Evolutionary conservation across 2,329 filamentous ascomycete genomes (phyloP).

Genomic region (Neonectria sp.): DNA sequence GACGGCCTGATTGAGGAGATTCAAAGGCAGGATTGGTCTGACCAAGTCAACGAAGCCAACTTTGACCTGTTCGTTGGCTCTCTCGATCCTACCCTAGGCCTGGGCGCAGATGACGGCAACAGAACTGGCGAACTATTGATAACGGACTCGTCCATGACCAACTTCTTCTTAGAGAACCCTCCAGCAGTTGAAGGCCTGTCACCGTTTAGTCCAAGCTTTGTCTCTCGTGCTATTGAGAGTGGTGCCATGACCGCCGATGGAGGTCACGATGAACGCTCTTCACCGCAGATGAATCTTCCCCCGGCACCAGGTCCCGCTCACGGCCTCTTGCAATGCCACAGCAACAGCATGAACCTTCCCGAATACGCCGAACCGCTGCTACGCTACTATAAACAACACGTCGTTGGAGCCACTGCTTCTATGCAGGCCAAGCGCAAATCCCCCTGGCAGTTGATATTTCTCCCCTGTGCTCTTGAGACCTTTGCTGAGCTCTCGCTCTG

Average conservation of each 20-base stretch:
- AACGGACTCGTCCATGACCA: constrained; percentile 29
- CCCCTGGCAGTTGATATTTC: constrained; percentile 60
- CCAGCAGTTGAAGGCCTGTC: constrained; percentile 42
- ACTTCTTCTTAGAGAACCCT: constrained; percentile 39
- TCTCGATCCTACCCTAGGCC: constrained; percentile 28
- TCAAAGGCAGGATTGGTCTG: constrained; percentile 39
- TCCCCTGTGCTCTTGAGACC: constrained; percentile 58
- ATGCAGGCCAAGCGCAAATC: constrained; percentile 54
- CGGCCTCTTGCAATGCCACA: background rate
- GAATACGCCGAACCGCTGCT: constrained; percentile 47
- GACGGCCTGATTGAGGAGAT: constrained; percentile 42
- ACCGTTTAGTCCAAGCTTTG: constrained; percentile 42
- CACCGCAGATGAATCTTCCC: constrained; percentile 1
- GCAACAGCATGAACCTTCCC: constrained; percentile 19
- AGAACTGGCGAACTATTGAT: constrained; percentile 26
- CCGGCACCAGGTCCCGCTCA: constrained; percentile 1
- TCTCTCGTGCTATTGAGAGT: constrained; percentile 40
- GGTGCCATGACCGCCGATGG: constrained; percentile 5
- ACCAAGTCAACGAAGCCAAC: constrained; percentile 37
- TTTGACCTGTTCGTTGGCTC: constrained; percentile 41
- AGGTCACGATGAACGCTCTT: rapidly evolving
- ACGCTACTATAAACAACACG: constrained; percentile 48
- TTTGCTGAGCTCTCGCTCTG: constrained; percentile 60
- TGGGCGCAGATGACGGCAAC: constrained; percentile 18
- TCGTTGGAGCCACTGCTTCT: constrained; percentile 45